Conservation (phyloP, 2,329 filamentous ascomycete genomes). For the Venturia effusa region DNA sequence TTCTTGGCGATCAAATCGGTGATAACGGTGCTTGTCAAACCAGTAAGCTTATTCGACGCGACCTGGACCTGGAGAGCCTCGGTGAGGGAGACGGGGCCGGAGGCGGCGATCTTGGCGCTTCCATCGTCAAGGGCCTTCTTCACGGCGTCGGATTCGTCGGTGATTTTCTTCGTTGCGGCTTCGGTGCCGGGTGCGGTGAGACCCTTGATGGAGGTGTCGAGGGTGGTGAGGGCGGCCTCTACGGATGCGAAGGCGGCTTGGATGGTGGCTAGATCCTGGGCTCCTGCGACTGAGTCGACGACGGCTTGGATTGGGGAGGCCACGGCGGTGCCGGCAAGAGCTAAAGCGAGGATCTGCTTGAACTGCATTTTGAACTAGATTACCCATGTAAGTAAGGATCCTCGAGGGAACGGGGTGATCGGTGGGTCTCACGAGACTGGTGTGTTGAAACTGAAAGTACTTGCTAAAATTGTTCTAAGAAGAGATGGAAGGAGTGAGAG, state of each 20-base stretch:
- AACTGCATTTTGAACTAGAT: constrained; percentile 5
- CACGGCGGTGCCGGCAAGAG: constrained; percentile 5
- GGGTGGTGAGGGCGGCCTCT: background rate
- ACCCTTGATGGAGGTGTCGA: constrained; percentile 4
- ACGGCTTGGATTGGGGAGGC: constrained; percentile 2
- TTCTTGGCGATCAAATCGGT: constrained; percentile 8
- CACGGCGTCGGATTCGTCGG: constrained; percentile 6
- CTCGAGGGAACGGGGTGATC: background rate
- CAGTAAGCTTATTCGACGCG: background rate
- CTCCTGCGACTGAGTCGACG: background rate
- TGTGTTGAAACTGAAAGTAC: background rate
- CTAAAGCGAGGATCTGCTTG: background rate
- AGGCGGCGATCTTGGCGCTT: background rate
- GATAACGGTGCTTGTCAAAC: background rate
- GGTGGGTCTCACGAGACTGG: background rate
- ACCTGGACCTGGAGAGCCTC: background rate
- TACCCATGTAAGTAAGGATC: background rate
- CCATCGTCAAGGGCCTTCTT: background rate
- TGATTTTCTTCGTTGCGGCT: background rate
- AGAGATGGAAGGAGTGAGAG: background rate
- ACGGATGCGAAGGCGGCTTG: background rate
- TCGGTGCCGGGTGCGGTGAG: background rate
- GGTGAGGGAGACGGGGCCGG: background rate
- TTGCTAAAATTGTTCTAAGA: background rate
- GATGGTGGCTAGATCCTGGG: background rate